Base-by-base conservation (phyloP, 305 asterid genomes). In the Fraxinus dipetala region DNA sequence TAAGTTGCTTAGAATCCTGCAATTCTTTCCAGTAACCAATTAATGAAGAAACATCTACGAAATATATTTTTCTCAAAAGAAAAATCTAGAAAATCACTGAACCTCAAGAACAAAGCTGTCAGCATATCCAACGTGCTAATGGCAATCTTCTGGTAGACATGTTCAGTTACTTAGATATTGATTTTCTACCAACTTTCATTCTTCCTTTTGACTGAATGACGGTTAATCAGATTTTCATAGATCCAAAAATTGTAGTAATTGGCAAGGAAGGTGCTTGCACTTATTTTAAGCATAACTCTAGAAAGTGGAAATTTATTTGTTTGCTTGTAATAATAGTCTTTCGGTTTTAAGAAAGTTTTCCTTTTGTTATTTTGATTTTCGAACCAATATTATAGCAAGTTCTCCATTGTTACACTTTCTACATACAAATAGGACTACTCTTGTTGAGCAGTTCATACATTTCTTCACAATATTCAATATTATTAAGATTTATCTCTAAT, bases 111-210 rank as follows among this genome's bases (percentile, higher is more conserved):
- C 65, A 82, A 35, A 77, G 65, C 43, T 6, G 59, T n/a, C 77
- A 80, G 78, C 51, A 76, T 7, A 74, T 4, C 40, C 72, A 36
- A 31, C 80, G 59, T 65, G 43, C 61, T 67, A 80, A 80, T 56
- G 67, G 79, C 76, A 54, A 82, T 43, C 24, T 59, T 56, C 36
- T 28, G n/a, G 56, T 40, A 38, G 61, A 48, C 14, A 69, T 75
- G 72, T 10, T 80, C 78, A 26, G 80, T 80, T 70, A 43, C 32
- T 67, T 40, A 35, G 79, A 43, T 48, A 79, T 43, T 72, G 67
- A 72, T 30, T 70, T 76, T 8, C 59, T 34, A 1, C 45, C 11
- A 24, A 72, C 43, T 56, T 56, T 56, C 26, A 82, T 6, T 70
- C 43, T 70, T 45, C 77, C 34, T 56, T 63, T 51, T 48, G 51